Evolutionary conservation across 176 grass and related monocot species (phyloP).

Genomic region (Ensete ventricosum): DNA sequence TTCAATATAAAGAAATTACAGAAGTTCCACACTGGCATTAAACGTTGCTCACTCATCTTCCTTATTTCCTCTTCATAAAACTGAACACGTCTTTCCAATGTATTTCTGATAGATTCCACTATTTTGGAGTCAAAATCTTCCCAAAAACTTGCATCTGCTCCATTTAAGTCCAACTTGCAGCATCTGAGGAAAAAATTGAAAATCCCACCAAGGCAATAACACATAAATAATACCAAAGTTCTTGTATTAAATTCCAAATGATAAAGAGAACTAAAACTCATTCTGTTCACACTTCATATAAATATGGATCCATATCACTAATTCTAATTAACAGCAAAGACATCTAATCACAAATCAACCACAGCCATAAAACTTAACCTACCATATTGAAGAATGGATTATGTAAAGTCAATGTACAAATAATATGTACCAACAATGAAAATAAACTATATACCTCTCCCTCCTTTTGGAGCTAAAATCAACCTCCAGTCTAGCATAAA

Average conservation of each 20-base stretch:
- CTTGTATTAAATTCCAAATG: too few species aligned
- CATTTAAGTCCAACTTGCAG: constrained; percentile 96
- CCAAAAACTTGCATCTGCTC: constrained; percentile 72
- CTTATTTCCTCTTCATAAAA: constrained; percentile 97
- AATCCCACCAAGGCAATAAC: constrained; percentile 21
- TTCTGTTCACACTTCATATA: not conserved
- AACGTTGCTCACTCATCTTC: constrained; percentile 90
- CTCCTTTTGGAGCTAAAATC: constrained; percentile 96
- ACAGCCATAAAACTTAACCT: not conserved
- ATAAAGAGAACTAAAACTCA: not conserved
- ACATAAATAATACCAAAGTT: not conserved
- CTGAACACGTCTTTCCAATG: constrained; percentile 74
- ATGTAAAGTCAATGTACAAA: not conserved
- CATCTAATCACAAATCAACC: not conserved
- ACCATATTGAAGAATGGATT: not conserved
- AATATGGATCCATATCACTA: not conserved
- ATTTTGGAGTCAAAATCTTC: constrained; percentile 94
- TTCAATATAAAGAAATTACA: constrained; percentile 99
- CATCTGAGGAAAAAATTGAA: constrained; percentile 41
- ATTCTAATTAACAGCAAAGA: not conserved
- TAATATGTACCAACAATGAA: not conserved
- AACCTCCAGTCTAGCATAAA: constrained; percentile 80
- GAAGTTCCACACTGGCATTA: constrained; percentile 92
- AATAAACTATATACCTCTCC: constrained; percentile 53
- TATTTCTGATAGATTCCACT: constrained; percentile 86